Evolutionary conservation across 2,329 filamentous ascomycete species (phyloP), one percentile per base, ranked within the genome.

Genomic region (Claviceps capensis): DNA sequence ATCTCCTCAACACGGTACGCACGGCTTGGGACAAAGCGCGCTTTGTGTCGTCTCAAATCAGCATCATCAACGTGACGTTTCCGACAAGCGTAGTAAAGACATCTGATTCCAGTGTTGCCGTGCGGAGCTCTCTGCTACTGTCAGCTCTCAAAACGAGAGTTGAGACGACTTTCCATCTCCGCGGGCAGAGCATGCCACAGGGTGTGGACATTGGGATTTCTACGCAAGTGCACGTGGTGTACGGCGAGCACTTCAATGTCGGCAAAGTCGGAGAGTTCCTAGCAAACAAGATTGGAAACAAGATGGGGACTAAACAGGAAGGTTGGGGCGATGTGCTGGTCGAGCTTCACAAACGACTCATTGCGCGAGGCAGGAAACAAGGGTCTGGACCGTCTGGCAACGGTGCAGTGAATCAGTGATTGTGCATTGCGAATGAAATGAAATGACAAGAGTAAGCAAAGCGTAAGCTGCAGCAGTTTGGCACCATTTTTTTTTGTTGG

Each of bases 191-290:
- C 48, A 68, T 67, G 0, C 67, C 68, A 1, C 69, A 72, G n/a
- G 73, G 75, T 3, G 67, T 83, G 11, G 73, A 78, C 1, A 72
- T 87, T 38, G 64, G 66, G 14, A 68, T 85, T 23, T 68, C 67
- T 5, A 72, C 76, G 1, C 70, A 69, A 22, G 85, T 81, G 0
- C 73, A 72, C 50, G 79, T 90, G 1, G 71, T 88, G 2, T 93
- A 93, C 63, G 87, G 87, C 0, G 86, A 91, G 67, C 75, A 78
- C 54, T 89, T 90, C 64, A 86, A 88, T 57, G 79, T 82, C 57
- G 77, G 73, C 48, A 89, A 87, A 66, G 83, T 93, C 72, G 72
- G 70, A n/a, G 84, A 88, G 52, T 89, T 86, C 58, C 62, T 93
- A 56, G 65, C 70, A 13, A 75, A 75, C 38, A 63, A 62, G 73